phyloP scores from a whole-genome alignment of 176 grass and related monocot genomes.

The Cenchrus americanus region DNA sequence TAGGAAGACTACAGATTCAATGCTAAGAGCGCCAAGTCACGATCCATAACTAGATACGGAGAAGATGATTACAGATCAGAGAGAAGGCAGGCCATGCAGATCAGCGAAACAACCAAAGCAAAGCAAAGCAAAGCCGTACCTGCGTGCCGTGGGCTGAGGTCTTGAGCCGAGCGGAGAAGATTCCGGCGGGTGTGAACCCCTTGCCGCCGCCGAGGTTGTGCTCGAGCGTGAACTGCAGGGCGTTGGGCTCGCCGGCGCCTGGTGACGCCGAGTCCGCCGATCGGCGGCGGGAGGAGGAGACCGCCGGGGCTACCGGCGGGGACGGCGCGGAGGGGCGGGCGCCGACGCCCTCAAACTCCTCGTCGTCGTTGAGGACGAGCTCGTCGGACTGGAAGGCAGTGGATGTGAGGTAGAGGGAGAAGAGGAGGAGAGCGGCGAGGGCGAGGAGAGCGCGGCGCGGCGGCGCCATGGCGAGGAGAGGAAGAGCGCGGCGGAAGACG shows the following conservation, averaged over 20 bases:
- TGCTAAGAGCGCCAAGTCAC: not conserved
- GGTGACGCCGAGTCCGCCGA: conserved; percentile 42
- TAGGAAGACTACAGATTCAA: not conserved
- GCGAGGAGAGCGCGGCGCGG: conserved; percentile 14
- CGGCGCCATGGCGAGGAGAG: conserved; percentile 41
- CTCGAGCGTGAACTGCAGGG: conserved; percentile 81
- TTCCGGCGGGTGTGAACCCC: conserved; percentile 67
- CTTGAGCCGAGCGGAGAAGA: conserved; percentile 94
- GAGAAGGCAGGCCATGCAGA: not conserved
- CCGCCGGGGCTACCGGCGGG: not conserved
- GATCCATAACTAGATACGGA: not conserved
- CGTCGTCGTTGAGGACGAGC: conserved; percentile 76
- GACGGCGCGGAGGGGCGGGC: conserved; percentile 27
- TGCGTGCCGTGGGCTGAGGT: conserved; percentile 76
- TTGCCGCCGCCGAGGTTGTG: conserved; percentile 62
- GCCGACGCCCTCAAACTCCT: conserved; percentile 78
- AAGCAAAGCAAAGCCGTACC: conserved; percentile 30
- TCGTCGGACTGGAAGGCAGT: conserved; percentile 77
- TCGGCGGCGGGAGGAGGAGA: conserved; percentile 48
- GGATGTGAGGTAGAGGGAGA: conserved; percentile 32
- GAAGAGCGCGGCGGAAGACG: not conserved
- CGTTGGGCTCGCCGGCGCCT: conserved; percentile 60
- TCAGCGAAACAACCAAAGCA: not conserved
- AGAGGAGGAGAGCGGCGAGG: conserved; percentile 21
- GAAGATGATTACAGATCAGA: conserved; percentile 7